Percentiles rank a stretch among this genome's conserved stretches.
Evolutionary conservation across 345 rosid genomes (phyloP).

Genomic region (Aegle marmelos): DNA sequence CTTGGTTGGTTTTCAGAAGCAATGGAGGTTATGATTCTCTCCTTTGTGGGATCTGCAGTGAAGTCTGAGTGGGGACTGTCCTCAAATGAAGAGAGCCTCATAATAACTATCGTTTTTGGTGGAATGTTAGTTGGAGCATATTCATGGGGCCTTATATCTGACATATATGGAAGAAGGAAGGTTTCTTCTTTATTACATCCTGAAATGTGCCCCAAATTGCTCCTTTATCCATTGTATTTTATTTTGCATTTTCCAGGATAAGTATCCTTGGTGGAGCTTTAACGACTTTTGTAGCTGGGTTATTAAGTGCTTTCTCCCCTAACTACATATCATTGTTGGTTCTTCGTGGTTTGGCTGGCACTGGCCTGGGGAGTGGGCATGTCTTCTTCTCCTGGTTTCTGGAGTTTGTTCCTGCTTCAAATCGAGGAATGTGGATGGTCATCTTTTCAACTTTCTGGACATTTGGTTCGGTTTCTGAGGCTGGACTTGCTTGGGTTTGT

Average conservation of each 20-base stretch:
- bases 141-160: constrained; percentile 43
- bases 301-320: constrained; percentile 53
- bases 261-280: constrained; percentile 42
- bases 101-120: constrained; percentile 37
- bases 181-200: not conserved
- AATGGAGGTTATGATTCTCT: constrained; percentile 47
- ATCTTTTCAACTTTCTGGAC: constrained; percentile 55
- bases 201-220: not conserved
- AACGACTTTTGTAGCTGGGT: constrained; percentile 47
- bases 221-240: not conserved
- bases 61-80: constrained; percentile 39
- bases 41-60: constrained; percentile 40
- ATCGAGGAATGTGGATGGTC: constrained; percentile 62
- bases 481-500: constrained; percentile 55
- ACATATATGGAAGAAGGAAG: constrained; percentile 41
- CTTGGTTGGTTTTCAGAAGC: constrained; percentile 39
- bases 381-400: constrained; percentile 57
- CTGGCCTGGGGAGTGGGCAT: constrained; percentile 60
- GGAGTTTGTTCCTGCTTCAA: constrained; percentile 57
- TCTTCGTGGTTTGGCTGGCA: constrained; percentile 49
- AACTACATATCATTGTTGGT: constrained; percentile 35
- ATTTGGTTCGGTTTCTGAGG: constrained; percentile 52
- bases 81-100: constrained; percentile 28
- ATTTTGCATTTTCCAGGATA: constrained; percentile 34
- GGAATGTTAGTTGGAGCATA: constrained; percentile 46